A percentile compares a stretch with the other conserved stretches of the same genome.
These are phyloP conservation scores for Sporisorium iseilematis-ciliati DNA, from an alignment of 1,284 basidiomycete genomes.

Conservation along the genomic window DNA sequence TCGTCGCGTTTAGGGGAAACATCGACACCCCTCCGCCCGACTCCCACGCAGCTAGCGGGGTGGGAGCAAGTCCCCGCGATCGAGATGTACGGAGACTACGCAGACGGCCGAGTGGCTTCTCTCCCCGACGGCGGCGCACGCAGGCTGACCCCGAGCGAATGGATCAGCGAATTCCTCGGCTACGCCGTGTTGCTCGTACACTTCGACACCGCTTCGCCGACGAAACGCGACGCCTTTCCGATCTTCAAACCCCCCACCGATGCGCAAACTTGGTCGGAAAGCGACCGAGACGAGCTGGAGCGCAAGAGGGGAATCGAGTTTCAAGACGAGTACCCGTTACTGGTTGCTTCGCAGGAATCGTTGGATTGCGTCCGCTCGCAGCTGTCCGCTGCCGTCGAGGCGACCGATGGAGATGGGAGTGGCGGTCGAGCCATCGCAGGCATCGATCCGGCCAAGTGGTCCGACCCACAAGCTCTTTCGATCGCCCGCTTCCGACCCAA, in stretches of 20 bases:
- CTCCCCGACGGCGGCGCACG: not conserved
- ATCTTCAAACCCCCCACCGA: constrained; percentile 56
- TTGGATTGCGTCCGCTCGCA: constrained; percentile 38
- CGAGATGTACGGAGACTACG: constrained; percentile 57
- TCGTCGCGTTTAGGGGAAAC: constrained; percentile 20
- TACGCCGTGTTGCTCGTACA: constrained; percentile 54
- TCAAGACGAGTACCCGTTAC: constrained; percentile 61
- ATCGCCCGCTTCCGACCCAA: constrained; percentile 59
- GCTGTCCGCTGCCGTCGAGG: constrained; percentile 22
- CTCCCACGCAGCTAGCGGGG: not conserved
- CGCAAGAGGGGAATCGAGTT: constrained; percentile 53
- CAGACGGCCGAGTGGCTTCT: constrained; percentile 45
- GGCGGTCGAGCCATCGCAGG: constrained; percentile 27
- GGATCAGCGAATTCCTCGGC: constrained; percentile 57
- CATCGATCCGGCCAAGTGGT: constrained; percentile 21
- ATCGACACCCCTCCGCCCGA: constrained; percentile 30
- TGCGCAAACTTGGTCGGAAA: not conserved
- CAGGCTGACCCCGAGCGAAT: constrained; percentile 38
- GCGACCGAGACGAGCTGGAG: constrained; percentile 25
- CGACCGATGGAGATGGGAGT: constrained; percentile 5
- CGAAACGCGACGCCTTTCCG: constrained; percentile 42
- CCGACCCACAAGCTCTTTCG: constrained; percentile 8
- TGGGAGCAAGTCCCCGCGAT: constrained; percentile 37
- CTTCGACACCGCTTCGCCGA: constrained; percentile 46
- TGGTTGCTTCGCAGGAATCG: constrained; percentile 50